phyloP scores from a whole-genome alignment of 495 filamentous ascomycete genomes.

The Trichoderma reesei region DNA sequence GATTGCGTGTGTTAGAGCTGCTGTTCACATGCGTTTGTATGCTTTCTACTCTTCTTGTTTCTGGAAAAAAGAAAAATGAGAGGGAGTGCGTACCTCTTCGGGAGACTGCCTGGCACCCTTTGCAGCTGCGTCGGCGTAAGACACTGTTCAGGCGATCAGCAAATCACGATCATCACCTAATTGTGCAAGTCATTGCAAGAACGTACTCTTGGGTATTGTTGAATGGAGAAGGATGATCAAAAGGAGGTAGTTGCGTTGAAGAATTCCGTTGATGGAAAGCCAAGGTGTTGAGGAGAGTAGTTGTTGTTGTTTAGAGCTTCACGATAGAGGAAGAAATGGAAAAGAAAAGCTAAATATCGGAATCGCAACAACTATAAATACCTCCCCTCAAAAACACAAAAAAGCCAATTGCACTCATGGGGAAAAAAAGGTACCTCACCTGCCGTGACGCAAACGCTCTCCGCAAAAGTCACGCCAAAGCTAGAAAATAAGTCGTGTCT shows the following conservation, averaged over 20 bases:
- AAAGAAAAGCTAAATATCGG: neutral
- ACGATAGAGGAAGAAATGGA: neutral
- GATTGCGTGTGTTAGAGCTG: neutral
- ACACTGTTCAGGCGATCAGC: slow-evolving; percentile 39
- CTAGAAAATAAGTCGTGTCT: neutral
- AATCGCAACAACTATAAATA: neutral
- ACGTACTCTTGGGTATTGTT: neutral
- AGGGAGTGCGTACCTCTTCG: slow-evolving; percentile 47
- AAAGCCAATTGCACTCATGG: neutral
- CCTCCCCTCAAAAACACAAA: neutral
- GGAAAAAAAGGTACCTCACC: too few species aligned
- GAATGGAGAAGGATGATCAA: neutral
- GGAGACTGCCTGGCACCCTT: slow-evolving; percentile 63
- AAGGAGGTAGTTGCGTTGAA: neutral
- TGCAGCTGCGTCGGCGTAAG: slow-evolving; percentile 66
- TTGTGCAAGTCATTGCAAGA: neutral
- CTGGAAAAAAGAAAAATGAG: neutral
- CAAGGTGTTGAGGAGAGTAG: neutral
- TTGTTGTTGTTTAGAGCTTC: neutral
- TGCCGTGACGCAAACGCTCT: neutral
- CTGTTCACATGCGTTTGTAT: neutral
- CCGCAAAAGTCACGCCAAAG: neutral
- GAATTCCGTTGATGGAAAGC: neutral
- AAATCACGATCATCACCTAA: neutral
- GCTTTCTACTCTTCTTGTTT: neutral